Evolutionary conservation across 2,329 filamentous ascomycete species (phyloP).

Genomic region (Monosporascus sp.): DNA sequence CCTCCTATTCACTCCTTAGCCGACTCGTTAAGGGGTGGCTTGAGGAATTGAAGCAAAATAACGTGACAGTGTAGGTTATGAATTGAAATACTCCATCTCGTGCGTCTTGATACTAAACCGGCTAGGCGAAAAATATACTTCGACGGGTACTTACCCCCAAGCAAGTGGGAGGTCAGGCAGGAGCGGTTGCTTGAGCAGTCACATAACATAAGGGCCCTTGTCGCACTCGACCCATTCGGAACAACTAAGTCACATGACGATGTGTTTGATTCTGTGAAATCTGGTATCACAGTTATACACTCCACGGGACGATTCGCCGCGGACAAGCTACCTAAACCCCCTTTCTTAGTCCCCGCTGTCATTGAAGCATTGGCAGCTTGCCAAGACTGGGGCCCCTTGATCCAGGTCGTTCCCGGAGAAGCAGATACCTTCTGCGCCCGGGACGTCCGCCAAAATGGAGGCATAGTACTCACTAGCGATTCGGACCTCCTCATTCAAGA

Average conservation of each 20-base stretch:
- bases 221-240: slow-evolving; percentile 28
- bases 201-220: slow-evolving; percentile 47
- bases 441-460: slow-evolving; percentile 49
- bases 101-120: neutral
- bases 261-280: slow-evolving; percentile 8
- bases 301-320: neutral
- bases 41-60: slow-evolving; percentile 47
- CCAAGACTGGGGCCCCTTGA: slow-evolving; percentile 35
- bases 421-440: slow-evolving; percentile 77
- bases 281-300: slow-evolving; percentile 7
- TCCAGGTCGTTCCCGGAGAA: slow-evolving; percentile 70
- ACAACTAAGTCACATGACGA: slow-evolving; percentile 14
- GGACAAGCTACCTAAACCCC: slow-evolving; percentile 36
- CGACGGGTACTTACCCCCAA: slow-evolving; percentile 70
- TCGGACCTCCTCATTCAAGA: slow-evolving; percentile 79
- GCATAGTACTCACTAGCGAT: slow-evolving; percentile 71
- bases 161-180: slow-evolving; percentile 60
- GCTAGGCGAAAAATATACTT: slow-evolving; percentile 70
- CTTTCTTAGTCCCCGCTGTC: slow-evolving; percentile 74
- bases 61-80: slow-evolving; percentile 57
- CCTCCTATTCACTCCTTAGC: slow-evolving; percentile 61
- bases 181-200: slow-evolving; percentile 56
- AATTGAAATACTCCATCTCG: slow-evolving; percentile 14
- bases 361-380: slow-evolving; percentile 61
- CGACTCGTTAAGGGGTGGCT: slow-evolving; percentile 58